Evolutionary conservation across 768 basidiomycete species (phyloP), one percentile per base, ranked within the genome.

Genomic region (Amanita muscaria): DNA sequence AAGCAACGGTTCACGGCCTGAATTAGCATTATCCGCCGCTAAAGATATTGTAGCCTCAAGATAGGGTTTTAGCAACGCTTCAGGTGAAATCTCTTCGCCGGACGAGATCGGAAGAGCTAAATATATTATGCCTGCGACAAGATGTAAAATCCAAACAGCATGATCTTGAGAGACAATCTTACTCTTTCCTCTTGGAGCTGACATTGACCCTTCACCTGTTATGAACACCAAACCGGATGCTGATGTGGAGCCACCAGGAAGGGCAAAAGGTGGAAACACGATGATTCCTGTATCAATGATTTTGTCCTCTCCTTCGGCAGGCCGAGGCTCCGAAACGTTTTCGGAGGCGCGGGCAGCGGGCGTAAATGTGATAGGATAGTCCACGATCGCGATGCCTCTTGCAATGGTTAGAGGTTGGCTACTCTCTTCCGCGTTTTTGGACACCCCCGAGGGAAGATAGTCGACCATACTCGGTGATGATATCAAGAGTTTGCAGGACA

Each of bases 131-230:
- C 70, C 84, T 87, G 52, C 8, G 42, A 11, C 25, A 52, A 47
- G 41, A 35, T 44, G 42, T 11, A n/a, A n/a, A n/a, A 9, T 19
- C 44, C 40, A 30, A 29, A 15, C 12, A n/a, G 11, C 6, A 29
- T 6, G 40, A 46, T 34, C 33, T 5, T 7, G 31, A 15, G 14
- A 27, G 11, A 42, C 16, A 14, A 10, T 50, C 80, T 53, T 54
- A 83, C 87, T 85, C 70, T 80, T 81, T 2, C 77, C 84, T 39
- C 68, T 64, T 0, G 90, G 90, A 16, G 84, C 72, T 4, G 83
- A 80, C 65, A 88, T 66, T 11, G 81, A 81, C 7, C 77, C 80
- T 55, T 82, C 77, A 2, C 89, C 90, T 1, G 79, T 76, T 16
- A 85, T 64, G 25, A 92, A 60, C 1, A 72, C 77, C 37, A 79